Base-by-base conservation (phyloP, 352 stramenopile species). In the Phytophthora ohioensis region DNA sequence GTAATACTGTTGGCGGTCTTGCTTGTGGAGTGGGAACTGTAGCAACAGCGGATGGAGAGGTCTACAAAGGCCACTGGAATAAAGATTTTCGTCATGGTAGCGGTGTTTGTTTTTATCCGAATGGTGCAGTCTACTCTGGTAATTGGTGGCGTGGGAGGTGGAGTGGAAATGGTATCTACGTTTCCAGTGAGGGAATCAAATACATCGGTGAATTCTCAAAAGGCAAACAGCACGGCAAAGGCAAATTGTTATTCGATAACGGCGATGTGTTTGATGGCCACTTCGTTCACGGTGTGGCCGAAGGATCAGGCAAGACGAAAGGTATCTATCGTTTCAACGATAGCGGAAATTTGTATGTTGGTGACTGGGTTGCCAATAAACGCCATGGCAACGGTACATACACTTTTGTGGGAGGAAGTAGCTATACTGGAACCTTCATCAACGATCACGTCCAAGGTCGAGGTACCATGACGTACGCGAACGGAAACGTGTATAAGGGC, bases 51-150 rank as follows among this genome's bases (percentile, higher is more conserved):
- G 87, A 95, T 38, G 94, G 94, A 5, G 92, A 98, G 70, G 77
- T 92, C n/a, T 98, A 98, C 82, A 95, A 97, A 67, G 88, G 88
- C 1, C 53, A 92, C 42, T 95, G 87, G 87, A 57, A 80, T 8
- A 67, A 57, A 2, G 87, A 91, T 59, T 88, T 82, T 56, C 87
- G 84, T 10, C 78, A 92, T 41, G 84, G 87, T 1, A 80, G 57
- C 5, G 88, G 88, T 13, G 84, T 93, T 39, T 92, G 82, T 31
- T 94, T 87, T 60, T 94, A 94, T 53, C 63, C 84, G 0, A 94
- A 94, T 64, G 88, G 88, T 7, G 80, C 82, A 7, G 72, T 94
- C 5, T 95, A 94, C 66, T 84, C 84, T 34, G 88, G 88, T 17
- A 61, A 74, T 43, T 95, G 88, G 88, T 90, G 78, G 75, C 75